phyloP scores from a whole-genome alignment of 1,284 basidiomycete species.

The Spongispora temasekensis region DNA sequence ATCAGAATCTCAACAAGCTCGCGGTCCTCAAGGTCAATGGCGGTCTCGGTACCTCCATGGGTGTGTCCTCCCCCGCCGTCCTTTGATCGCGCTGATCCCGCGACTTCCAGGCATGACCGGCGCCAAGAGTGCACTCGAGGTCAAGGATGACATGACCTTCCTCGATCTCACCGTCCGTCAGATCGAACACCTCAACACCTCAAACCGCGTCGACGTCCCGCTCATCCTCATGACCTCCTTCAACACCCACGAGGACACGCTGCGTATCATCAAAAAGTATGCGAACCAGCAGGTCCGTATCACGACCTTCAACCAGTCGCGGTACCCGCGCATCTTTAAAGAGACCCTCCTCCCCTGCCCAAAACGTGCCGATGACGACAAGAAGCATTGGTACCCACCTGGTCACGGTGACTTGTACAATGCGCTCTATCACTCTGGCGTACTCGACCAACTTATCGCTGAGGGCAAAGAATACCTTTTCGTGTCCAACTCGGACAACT shows the following conservation, averaged over 20 bases:
- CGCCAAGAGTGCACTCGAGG: slow-evolving; percentile 88
- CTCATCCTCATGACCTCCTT: slow-evolving; percentile 99
- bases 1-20: slow-evolving; percentile 85
- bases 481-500: slow-evolving; percentile 98
- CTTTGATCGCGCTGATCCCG: slow-evolving; percentile 13
- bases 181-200: slow-evolving; percentile 88
- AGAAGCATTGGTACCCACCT: slow-evolving; percentile 98
- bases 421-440: slow-evolving; percentile 91
- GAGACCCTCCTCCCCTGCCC: slow-evolving; percentile 93
- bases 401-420: slow-evolving; percentile 99
- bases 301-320: slow-evolving; percentile 96
- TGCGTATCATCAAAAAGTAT: slow-evolving; percentile 99
- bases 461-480: slow-evolving; percentile 99
- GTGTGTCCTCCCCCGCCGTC: slow-evolving; percentile 40
- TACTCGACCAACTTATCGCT: slow-evolving; percentile 91
- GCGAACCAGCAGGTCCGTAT: slow-evolving; percentile 97
- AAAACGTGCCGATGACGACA: slow-evolving; percentile 85
- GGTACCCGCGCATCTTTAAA: slow-evolving; percentile 97
- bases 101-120: slow-evolving; percentile 78
- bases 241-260: slow-evolving; percentile 98
- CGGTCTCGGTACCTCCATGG: slow-evolving; percentile 98
- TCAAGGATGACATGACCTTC: slow-evolving; percentile 99
- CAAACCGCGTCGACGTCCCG: slow-evolving; percentile 80
- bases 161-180: slow-evolving; percentile 96
- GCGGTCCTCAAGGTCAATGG: slow-evolving; percentile 99